Percentiles rank a stretch among this genome's conserved stretches.
Conservation (phyloP, 1,139 yeast genomes). For the Taiozyma sp. region DNA sequence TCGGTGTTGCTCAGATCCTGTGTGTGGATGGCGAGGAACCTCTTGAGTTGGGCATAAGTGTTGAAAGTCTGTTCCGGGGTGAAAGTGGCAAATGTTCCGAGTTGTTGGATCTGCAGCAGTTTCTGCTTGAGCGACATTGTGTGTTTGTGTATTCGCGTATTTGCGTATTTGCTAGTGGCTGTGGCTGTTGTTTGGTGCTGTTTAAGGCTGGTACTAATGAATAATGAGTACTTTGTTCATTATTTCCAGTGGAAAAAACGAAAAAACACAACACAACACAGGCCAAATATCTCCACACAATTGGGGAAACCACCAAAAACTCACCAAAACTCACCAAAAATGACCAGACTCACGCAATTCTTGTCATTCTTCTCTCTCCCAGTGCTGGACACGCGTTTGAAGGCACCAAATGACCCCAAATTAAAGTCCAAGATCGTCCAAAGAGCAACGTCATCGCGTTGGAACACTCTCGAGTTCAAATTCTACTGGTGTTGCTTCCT, state of each 20-base stretch:
- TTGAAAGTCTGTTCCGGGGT: constrained; percentile 32
- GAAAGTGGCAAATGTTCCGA: constrained; percentile 35
- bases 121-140: constrained; percentile 21
- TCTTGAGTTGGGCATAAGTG: constrained; percentile 31
- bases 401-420: constrained; percentile 44
- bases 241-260: no score
- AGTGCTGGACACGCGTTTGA: constrained; percentile 68
- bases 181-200: no score
- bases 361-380: constrained; percentile 59
- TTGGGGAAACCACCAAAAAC: not conserved
- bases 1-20: constrained; percentile 39
- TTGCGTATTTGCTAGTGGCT: no score
- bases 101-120: constrained; percentile 29
- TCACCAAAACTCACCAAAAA: not conserved
- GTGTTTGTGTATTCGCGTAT: not conserved
- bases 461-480: constrained; percentile 72
- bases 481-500: constrained; percentile 58
- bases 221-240: no score
- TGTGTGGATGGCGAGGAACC: constrained; percentile 19
- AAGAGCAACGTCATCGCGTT: constrained; percentile 50
- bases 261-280: not conserved
- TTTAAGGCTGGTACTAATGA: no score
- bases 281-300: not conserved
- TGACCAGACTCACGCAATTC: constrained; percentile 3
- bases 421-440: constrained; percentile 37